Evolutionary conservation across 768 basidiomycete genomes (phyloP).

Genomic region (Trametes cubensis): DNA sequence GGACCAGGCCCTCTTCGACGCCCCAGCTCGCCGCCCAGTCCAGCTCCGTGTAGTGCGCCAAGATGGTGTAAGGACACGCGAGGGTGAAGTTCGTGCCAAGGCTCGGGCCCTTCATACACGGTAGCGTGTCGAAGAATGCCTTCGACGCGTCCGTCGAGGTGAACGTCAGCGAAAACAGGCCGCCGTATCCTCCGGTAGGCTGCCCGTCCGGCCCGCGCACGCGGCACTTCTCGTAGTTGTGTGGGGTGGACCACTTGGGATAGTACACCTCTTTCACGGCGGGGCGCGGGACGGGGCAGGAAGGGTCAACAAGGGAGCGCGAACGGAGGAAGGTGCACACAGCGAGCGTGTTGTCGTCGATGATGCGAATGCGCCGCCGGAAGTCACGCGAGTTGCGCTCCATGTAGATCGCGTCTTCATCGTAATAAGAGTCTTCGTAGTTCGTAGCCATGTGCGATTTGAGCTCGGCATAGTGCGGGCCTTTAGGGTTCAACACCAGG

Average conservation of each 20-base stretch:
- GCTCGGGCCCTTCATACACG: constrained; percentile 87
- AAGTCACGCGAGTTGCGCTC: constrained; percentile 98
- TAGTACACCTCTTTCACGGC: constrained; percentile 87
- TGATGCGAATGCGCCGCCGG: constrained; percentile 65
- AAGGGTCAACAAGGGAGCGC: constrained; percentile 45
- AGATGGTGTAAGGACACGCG: constrained; percentile 89
- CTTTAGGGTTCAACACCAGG: constrained; percentile 82
- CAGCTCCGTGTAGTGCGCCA: constrained; percentile 88
- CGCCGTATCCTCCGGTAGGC: constrained; percentile 65
- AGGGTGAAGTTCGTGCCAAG: constrained; percentile 96
- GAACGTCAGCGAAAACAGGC: constrained; percentile 88
- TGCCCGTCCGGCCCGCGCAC: constrained; percentile 38
- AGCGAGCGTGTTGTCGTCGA: constrained; percentile 82
- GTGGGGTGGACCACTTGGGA: constrained; percentile 76
- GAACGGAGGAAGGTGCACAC: constrained; percentile 78
- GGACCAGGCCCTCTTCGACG: constrained; percentile 80
- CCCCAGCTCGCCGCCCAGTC: constrained; percentile 91
- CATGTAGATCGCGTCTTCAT: constrained; percentile 94
- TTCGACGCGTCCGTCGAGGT: constrained; percentile 63
- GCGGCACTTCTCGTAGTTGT: constrained; percentile 73
- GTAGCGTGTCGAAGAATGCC: constrained; percentile 84
- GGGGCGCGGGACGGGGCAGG: constrained; percentile 33
- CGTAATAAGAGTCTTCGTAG: constrained; percentile 87
- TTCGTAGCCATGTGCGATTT: constrained; percentile 56
- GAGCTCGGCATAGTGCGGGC: constrained; percentile 67